Conservation (phyloP, 2,329 filamentous ascomycete species). For the Trichothecium sympodiale region DNA sequence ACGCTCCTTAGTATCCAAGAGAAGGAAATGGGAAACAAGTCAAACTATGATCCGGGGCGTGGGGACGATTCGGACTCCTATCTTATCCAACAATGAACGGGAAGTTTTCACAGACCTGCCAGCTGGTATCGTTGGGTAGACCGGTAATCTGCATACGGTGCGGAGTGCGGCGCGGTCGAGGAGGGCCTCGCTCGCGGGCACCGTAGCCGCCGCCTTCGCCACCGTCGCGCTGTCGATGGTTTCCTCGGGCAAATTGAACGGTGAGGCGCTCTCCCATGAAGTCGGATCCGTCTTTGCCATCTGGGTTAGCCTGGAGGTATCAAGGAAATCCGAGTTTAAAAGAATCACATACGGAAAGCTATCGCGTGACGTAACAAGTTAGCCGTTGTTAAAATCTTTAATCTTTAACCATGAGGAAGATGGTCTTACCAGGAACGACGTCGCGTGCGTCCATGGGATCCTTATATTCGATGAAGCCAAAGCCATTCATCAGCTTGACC, state of each 20-base stretch:
- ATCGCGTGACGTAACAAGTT: conserved; percentile 6
- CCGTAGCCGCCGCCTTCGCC: conserved; percentile 24
- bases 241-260: conserved; percentile 94
- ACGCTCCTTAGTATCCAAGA: conserved; percentile 4
- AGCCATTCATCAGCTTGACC: conserved; percentile 99
- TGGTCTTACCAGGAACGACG: conserved; percentile 80
- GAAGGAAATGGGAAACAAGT: conserved; percentile 4
- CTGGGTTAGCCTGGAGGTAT: conserved; percentile 12
- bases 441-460: conserved; percentile 97
- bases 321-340: not conserved
- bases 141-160: conserved; percentile 97
- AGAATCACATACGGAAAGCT: conserved; percentile 50
- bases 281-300: conserved; percentile 72
- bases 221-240: conserved; percentile 39
- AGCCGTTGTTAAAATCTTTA: too few relatives aligned
- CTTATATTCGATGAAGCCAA: conserved; percentile 99
- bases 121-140: conserved; percentile 96
- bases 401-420: too few relatives aligned
- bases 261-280: conserved; percentile 97
- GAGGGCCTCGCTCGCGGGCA: conserved; percentile 44
- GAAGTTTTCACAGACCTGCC: conserved; percentile 88
- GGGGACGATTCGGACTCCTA: conserved; percentile 16
- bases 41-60: not conserved
- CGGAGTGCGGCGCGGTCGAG: conserved; percentile 82
- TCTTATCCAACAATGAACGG: conserved; percentile 42